Conservation (phyloP, 2,329 filamentous ascomycete species). For the Xylaria multiplex region DNA sequence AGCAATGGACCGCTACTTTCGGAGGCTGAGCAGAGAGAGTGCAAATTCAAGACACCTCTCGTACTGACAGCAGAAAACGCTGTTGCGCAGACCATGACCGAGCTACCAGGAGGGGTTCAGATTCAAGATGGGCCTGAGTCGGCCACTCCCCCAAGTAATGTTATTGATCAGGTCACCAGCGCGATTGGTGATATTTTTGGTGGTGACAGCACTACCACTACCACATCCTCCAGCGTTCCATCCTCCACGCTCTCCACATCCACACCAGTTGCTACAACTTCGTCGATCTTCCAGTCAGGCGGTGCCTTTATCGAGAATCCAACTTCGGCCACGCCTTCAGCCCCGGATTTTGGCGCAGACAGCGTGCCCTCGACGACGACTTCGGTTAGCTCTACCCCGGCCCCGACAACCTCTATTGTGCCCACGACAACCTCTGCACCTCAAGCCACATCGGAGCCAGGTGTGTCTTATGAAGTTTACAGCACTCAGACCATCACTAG, state of each 20-base stretch:
- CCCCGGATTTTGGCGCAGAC: constrained; percentile 29
- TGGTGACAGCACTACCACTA: constrained; percentile 33
- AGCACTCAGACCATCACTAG: constrained; percentile 65
- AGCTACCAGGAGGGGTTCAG: constrained; percentile 72
- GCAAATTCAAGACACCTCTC: constrained; percentile 69
- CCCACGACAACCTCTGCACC: constrained; percentile 46
- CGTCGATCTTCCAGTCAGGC: constrained; percentile 39
- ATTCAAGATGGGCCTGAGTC: constrained; percentile 53
- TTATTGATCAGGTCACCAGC: constrained; percentile 39
- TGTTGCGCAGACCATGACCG: constrained; percentile 51
- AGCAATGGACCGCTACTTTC: constrained; percentile 62
- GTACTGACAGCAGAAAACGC: constrained; percentile 66
- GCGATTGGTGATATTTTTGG: constrained; percentile 37
- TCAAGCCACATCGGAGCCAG: constrained; percentile 48
- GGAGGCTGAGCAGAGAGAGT: constrained; percentile 64
- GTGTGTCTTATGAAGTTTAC: constrained; percentile 52
- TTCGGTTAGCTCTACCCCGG: constrained; percentile 34
- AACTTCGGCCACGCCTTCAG: constrained; percentile 21
- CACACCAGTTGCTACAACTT: constrained; percentile 43
- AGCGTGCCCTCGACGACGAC: constrained; percentile 36
- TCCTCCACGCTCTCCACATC: constrained; percentile 32
- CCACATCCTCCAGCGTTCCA: constrained; percentile 16
- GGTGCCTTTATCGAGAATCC: constrained; percentile 48
- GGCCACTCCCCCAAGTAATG: constrained; percentile 37
- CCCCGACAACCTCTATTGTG: constrained; percentile 31